phyloP scores from a whole-genome alignment of 2,329 filamentous ascomycete genomes.

The Clonostachys rhizophaga region DNA sequence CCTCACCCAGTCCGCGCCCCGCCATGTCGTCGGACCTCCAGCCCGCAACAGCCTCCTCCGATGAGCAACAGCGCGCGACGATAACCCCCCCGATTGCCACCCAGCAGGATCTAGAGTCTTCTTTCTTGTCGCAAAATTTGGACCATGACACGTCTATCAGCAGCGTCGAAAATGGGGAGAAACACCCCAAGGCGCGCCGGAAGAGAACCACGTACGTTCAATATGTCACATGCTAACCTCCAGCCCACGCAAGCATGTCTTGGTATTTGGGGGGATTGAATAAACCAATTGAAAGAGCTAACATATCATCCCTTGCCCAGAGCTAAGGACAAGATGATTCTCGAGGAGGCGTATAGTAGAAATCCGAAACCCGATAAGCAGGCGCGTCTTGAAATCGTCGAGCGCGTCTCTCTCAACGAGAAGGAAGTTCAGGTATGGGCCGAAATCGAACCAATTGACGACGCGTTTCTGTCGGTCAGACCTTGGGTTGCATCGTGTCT shows the following conservation, averaged over 20 bases:
- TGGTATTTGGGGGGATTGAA: no score
- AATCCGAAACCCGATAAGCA: conserved; percentile 92
- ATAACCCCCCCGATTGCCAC: no score
- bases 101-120: no score
- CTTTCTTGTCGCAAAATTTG: no score
- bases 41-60: no score
- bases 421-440: conserved; percentile 88
- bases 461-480: background rate
- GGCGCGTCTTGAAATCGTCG: conserved; percentile 78
- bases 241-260: no score
- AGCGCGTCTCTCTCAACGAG: conserved; percentile 82
- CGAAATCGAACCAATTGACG: background rate
- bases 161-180: conserved; percentile 17
- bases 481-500: background rate
- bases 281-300: no score
- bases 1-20: background rate
- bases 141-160: conserved; percentile 2
- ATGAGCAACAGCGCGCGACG: no score
- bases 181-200: conserved; percentile 55
- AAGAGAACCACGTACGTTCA: conserved; percentile 60
- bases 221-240: no score
- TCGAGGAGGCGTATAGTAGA: conserved; percentile 78
- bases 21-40: no score
- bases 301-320: no score
- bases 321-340: conserved; percentile 74